phyloP scores from a whole-genome alignment of 1,284 basidiomycete genomes.

The Ganoderma lingzhi region DNA sequence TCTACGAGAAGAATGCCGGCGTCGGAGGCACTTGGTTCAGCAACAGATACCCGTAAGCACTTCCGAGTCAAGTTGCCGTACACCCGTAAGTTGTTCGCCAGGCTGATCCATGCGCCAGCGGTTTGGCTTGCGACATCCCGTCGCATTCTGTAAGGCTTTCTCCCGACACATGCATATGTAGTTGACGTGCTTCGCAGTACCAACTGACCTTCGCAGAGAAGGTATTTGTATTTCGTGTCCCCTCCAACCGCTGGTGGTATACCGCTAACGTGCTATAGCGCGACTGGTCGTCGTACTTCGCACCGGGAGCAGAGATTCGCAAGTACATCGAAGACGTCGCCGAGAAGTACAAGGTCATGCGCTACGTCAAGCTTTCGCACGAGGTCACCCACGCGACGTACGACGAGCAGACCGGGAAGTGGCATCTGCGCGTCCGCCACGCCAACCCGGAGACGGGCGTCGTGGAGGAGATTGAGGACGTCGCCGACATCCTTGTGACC shows the following conservation, averaged over 20 bases:
- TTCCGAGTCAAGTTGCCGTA: neutral
- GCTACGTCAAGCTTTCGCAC: constrained; percentile 62
- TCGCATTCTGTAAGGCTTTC: constrained; percentile 54
- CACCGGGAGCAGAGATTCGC: constrained; percentile 64
- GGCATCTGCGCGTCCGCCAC: constrained; percentile 57
- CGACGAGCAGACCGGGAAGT: constrained; percentile 58
- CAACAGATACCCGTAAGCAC: constrained; percentile 47
- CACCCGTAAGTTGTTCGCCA: neutral
- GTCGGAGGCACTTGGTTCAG: constrained; percentile 68
- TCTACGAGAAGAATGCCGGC: constrained; percentile 68
- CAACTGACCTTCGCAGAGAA: constrained; percentile 66
- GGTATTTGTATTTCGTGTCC: constrained; percentile 40
- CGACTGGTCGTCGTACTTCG: constrained; percentile 68
- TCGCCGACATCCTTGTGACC: constrained; percentile 60
- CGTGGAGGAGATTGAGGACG: constrained; percentile 58
- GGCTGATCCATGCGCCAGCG: constrained; percentile 41
- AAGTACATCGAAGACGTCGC: constrained; percentile 60
- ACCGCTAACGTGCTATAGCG: constrained; percentile 42
- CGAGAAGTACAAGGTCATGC: constrained; percentile 63
- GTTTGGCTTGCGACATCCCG: constrained; percentile 62
- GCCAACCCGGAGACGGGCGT: constrained; percentile 31
- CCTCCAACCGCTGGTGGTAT: neutral
- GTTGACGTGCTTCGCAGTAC: constrained; percentile 49
- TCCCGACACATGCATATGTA: too few species aligned
- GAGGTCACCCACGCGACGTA: constrained; percentile 59